A percentile compares a stretch with the other conserved stretches of the same genome.
phyloP scores from a whole-genome alignment of 2,329 filamentous ascomycete species.

The Phialocephala sp. region DNA sequence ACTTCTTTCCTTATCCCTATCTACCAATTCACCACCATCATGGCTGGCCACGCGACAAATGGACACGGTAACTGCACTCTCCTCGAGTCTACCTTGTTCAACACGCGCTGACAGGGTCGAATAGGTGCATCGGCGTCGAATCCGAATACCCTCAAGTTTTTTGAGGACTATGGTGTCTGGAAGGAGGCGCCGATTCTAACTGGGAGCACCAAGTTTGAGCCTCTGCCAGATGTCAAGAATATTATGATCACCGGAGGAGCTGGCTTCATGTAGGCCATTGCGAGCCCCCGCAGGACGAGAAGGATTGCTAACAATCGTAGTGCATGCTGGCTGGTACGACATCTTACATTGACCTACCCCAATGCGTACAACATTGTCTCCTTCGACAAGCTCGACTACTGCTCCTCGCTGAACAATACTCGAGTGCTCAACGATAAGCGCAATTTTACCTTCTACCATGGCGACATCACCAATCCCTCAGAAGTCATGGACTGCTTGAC shows the following conservation, averaged over 20 bases:
- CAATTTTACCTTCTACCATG: slow-evolving; percentile 82
- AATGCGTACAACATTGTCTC: slow-evolving; percentile 78
- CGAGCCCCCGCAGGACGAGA: slow-evolving; percentile 17
- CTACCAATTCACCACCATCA: slow-evolving; percentile 9
- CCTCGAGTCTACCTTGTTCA: not conserved
- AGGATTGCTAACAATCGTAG: slow-evolving; percentile 49
- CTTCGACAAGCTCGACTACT: slow-evolving; percentile 86
- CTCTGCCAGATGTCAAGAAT: slow-evolving; percentile 72
- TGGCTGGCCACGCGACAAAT: slow-evolving; percentile 9
- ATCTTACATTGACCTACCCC: slow-evolving; percentile 76
- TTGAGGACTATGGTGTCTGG: slow-evolving; percentile 70
- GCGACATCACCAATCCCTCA: slow-evolving; percentile 74
- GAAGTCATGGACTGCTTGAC: slow-evolving; percentile 75
- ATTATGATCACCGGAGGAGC: slow-evolving; percentile 86
- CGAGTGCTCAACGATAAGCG: slow-evolving; percentile 67
- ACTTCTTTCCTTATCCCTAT: not conserved
- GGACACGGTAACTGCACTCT: not conserved
- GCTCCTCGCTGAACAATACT: slow-evolving; percentile 81
- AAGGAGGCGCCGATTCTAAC: slow-evolving; percentile 72
- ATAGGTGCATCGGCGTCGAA: slow-evolving; percentile 5
- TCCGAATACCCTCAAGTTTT: slow-evolving; percentile 46
- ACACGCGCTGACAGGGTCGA: not conserved
- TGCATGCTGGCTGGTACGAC: slow-evolving; percentile 82
- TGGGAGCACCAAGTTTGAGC: slow-evolving; percentile 73
- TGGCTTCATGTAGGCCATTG: slow-evolving; percentile 75